A percentile compares a stretch with the other conserved stretches of the same genome.
phyloP scores from a whole-genome alignment of 345 rosid species.

The Aethionema arabicum region DNA sequence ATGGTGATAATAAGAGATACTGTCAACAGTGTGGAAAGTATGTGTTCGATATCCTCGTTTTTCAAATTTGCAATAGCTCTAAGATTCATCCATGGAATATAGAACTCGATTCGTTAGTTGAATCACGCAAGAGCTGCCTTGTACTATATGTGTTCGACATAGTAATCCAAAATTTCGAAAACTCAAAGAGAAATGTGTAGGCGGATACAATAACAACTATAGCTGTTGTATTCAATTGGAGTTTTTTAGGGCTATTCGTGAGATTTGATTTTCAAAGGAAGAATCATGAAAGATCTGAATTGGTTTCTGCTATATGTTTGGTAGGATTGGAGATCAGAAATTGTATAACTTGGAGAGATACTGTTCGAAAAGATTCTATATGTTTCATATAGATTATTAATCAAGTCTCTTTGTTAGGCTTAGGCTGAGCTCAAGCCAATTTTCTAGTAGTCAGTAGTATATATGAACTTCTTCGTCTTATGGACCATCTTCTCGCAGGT shows the following conservation, averaged over 20 bases:
- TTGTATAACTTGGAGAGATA: constrained; percentile 9
- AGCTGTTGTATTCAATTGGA: constrained; percentile 8
- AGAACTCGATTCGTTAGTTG: constrained; percentile 11
- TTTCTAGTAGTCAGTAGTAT: constrained; percentile 6
- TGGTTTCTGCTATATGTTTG: constrained; percentile 9
- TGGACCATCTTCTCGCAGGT: constrained; percentile 46
- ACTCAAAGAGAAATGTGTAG: not conserved
- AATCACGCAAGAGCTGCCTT: not conserved
- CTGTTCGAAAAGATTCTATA: constrained; percentile 18
- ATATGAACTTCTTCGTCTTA: not conserved
- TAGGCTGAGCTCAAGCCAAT: constrained; percentile 19
- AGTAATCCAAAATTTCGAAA: not conserved
- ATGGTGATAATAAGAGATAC: constrained; percentile 79
- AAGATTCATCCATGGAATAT: not conserved
- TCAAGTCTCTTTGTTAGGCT: constrained; percentile 13
- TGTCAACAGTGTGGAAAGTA: constrained; percentile 99
- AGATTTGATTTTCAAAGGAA: constrained; percentile 9
- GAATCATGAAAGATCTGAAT: constrained; percentile 9
- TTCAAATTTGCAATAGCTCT: constrained; percentile 11
- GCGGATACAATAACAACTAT: no score
- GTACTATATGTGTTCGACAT: constrained; percentile 27
- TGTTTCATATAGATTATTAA: not conserved
- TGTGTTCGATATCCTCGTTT: not conserved
- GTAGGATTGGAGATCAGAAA: constrained; percentile 5
- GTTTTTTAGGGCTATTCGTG: not conserved